A percentile compares a stretch with the other conserved stretches of the same genome.
Conservation (phyloP, 2,329 filamentous ascomycete genomes). For the Ilyonectria mors-panacis region DNA sequence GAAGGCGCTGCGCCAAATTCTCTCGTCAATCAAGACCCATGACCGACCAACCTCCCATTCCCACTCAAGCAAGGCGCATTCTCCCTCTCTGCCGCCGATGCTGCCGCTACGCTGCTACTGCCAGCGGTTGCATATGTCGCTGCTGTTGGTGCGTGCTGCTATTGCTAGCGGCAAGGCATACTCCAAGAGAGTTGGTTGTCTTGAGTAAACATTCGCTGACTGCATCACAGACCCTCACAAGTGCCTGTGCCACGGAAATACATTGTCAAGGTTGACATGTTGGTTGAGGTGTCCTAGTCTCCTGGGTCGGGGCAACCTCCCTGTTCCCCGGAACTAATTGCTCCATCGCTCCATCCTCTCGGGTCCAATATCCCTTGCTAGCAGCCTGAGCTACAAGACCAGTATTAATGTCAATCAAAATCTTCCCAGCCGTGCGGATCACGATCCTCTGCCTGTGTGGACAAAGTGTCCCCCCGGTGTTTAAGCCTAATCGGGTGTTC, state of each 20-base stretch:
- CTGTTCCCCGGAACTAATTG: slow-evolving; percentile 17
- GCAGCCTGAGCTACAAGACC: slow-evolving; percentile 11
- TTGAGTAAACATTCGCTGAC: neutral
- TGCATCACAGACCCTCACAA: slow-evolving; percentile 5
- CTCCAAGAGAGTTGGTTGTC: neutral
- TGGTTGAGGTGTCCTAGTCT: neutral
- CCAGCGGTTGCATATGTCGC: slow-evolving; percentile 15
- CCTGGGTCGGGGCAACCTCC: neutral
- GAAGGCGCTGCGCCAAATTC: slow-evolving; percentile 31
- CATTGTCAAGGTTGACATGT: slow-evolving; percentile 2
- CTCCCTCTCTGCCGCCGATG: slow-evolving; percentile 21
- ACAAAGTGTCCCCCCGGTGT: too few species aligned
- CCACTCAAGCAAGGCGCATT: slow-evolving; percentile 7
- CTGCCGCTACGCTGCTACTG: slow-evolving; percentile 15
- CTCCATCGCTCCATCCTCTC: slow-evolving; percentile 23
- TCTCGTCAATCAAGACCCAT: slow-evolving; percentile 20
- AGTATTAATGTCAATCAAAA: slow-evolving; percentile 16
- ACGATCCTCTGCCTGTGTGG: too few species aligned
- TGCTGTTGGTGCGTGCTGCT: neutral
- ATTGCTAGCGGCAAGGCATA: neutral
- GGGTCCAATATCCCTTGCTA: slow-evolving; percentile 30
- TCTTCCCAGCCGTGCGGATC: slow-evolving; percentile 5
- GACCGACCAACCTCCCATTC: slow-evolving; percentile 16
- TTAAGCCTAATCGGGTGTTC: too few species aligned
- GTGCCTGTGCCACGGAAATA: neutral